Evolutionary conservation across 2,329 filamentous ascomycete genomes (phyloP), one percentile per base, ranked within the genome.

Genomic region (Aureobasidium sp.): DNA sequence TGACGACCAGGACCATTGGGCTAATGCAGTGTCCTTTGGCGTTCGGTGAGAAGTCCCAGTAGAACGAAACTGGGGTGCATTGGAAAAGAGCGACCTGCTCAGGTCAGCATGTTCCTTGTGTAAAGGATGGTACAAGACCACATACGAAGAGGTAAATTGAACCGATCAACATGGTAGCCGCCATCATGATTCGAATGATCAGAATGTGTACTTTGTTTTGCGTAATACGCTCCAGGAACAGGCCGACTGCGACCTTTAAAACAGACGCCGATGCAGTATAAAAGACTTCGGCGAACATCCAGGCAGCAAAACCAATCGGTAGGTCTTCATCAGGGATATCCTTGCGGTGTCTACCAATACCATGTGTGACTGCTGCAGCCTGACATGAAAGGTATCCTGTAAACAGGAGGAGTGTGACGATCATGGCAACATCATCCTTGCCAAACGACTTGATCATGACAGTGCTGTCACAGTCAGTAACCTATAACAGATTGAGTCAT

Each of bases 221-320:
- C 0, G 78, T 78, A 19, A 82, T 72, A 54, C 79, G 77, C 24
- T 81, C 75, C 50, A 82, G 75, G 62, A 81, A 79, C 29, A 79
- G 70, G 12, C 73, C 78, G 50, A 82, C 77, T 0, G 80, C 78
- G 27, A 80, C 72, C 62, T 80, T 81, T 54, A 79, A 73, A 17
- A 77, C 67, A 50, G 76, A 73, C 37, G 73, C 78, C 7, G 74
- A 74, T 59, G 78, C 66, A 14, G 79, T 75, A 66, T 82, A 82
- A 62, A 77, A 75, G 5, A 79, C 68, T 65, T 81, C 79, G 52
- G 77, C 78, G 17, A 82, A 72, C 71, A 78, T 82, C 79, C 78
- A 82, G 60, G 71, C 73, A 27, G 22, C 40, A 42, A 61, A 54
- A 3, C 60, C 63, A 4, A 60, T 52, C 2, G 15, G 37, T 8